A percentile compares a stretch with the other conserved stretches of the same genome.
Evolutionary conservation across 2,329 filamentous ascomycete genomes (phyloP).

Genomic region (Dactylellina sp.): DNA sequence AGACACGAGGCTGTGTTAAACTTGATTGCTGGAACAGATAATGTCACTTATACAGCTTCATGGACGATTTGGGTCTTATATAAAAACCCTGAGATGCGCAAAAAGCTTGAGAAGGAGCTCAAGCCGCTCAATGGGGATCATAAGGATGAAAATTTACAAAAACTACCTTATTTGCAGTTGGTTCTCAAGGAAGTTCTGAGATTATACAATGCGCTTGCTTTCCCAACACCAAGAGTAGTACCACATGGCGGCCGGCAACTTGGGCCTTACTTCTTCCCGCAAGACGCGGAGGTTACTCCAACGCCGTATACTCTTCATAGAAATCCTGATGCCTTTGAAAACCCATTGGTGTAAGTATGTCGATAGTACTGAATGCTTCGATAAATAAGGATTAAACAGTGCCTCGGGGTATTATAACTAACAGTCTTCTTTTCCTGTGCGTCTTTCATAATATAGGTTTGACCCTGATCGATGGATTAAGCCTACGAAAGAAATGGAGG

Average conservation of each 20-base stretch:
- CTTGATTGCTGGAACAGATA: conserved; percentile 13
- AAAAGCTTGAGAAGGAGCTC: conserved; percentile 15
- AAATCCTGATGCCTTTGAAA: conserved; percentile 21
- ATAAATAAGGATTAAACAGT: no score
- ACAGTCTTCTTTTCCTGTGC: no score
- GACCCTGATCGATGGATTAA: conserved; percentile 41
- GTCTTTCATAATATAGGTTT: background rate
- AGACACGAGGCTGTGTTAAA: conserved; percentile 4
- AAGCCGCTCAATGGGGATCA: background rate
- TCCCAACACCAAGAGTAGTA: conserved; percentile 13
- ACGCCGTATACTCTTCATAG: conserved; percentile 18
- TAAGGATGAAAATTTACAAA: conserved; percentile 21
- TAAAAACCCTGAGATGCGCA: background rate
- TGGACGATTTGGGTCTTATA: conserved; percentile 17
- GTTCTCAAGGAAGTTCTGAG: conserved; percentile 30
- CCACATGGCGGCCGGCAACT: conserved; percentile 25
- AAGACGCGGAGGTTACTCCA: conserved; percentile 3
- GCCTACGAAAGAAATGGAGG: conserved; percentile 35
- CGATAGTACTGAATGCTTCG: no score
- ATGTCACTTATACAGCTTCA: background rate
- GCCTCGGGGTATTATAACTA: no score
- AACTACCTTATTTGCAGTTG: conserved; percentile 12
- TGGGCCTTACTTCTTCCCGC: conserved; percentile 29
- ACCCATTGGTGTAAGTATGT: no score
- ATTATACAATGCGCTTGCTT: conserved; percentile 19